Percentiles rank a stretch among this genome's conserved stretches.
Evolutionary conservation across 2,329 filamentous ascomycete species (phyloP).

Genomic region (Macrophomina tecta): DNA sequence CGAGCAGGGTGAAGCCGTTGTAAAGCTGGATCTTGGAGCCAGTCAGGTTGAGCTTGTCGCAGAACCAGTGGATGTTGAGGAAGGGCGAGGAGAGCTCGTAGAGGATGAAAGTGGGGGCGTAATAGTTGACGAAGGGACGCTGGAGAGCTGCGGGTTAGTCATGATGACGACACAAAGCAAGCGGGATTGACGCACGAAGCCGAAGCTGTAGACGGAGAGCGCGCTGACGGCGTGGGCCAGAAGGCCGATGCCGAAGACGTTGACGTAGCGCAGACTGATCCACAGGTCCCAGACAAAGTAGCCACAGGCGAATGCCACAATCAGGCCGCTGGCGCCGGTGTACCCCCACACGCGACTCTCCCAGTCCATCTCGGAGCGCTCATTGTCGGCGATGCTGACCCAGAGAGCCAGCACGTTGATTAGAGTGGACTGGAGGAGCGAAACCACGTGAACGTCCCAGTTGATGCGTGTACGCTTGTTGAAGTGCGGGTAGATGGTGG

Average conservation of each 20-base stretch:
- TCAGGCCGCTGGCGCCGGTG: conserved; percentile 71
- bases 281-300: conserved; percentile 86
- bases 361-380: conserved; percentile 69
- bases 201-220: conserved; percentile 74
- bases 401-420: conserved; percentile 77
- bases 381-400: conserved; percentile 72
- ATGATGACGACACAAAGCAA: not conserved
- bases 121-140: conserved; percentile 86
- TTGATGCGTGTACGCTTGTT: conserved; percentile 71
- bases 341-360: conserved; percentile 79
- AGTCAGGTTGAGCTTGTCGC: conserved; percentile 83
- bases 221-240: conserved; percentile 79
- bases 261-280: conserved; percentile 70
- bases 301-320: conserved; percentile 77
- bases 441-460: conserved; percentile 87
- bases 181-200: conserved; percentile 68
- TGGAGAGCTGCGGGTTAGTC: conserved; percentile 43
- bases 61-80: conserved; percentile 90
- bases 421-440: conserved; percentile 75
- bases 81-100: conserved; percentile 88
- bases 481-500: conserved; percentile 67
- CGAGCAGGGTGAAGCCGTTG: conserved; percentile 75
- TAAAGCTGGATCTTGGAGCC: conserved; percentile 75
- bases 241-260: conserved; percentile 77
- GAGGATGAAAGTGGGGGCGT: conserved; percentile 79